Conservation (phyloP, 2,329 filamentous ascomycete genomes). For the Aspergillus fumigatus region DNA sequence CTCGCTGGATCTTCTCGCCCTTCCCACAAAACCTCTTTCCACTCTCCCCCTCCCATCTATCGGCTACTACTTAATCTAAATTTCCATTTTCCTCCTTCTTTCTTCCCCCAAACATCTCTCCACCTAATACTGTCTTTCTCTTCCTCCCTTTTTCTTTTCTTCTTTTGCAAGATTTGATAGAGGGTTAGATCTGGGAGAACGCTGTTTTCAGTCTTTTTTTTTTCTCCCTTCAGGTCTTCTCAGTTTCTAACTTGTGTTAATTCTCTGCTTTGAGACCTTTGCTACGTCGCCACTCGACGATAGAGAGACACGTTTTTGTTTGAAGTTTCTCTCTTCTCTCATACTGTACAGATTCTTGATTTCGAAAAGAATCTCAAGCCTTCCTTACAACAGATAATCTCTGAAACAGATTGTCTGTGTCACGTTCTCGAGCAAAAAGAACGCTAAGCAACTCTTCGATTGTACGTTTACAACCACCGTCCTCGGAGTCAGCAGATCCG, state of each 20-base stretch:
- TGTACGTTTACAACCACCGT: background rate
- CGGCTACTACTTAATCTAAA: conserved; percentile 11
- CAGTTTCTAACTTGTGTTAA: conserved; percentile 13
- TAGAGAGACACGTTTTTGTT: conserved; percentile 16
- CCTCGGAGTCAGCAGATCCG: background rate
- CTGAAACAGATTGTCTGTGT: background rate
- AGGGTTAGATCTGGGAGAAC: conserved; percentile 24
- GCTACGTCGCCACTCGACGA: conserved; percentile 19
- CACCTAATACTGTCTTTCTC: conserved; percentile 2
- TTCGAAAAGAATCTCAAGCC: conserved; percentile 8
- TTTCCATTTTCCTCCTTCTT: conserved; percentile 13
- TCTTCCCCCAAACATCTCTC: conserved; percentile 1
- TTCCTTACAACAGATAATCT: conserved; percentile 2
- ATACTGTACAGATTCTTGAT: conserved; percentile 14
- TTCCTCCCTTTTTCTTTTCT: conserved; percentile 15
- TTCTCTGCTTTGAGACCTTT: background rate
- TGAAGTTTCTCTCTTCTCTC: conserved; percentile 22
- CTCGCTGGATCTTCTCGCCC: conserved; percentile 12
- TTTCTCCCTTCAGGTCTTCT: conserved; percentile 23
- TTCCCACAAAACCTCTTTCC: conserved; percentile 8
- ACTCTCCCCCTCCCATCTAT: conserved; percentile 9
- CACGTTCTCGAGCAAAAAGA: conserved; percentile 1
- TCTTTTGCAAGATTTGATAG: conserved; percentile 19
- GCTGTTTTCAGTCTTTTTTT: conserved; percentile 16
- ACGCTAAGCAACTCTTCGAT: background rate